phyloP scores from a whole-genome alignment of 75 land plant genomes.

The Selaginella moellendorffii region DNA sequence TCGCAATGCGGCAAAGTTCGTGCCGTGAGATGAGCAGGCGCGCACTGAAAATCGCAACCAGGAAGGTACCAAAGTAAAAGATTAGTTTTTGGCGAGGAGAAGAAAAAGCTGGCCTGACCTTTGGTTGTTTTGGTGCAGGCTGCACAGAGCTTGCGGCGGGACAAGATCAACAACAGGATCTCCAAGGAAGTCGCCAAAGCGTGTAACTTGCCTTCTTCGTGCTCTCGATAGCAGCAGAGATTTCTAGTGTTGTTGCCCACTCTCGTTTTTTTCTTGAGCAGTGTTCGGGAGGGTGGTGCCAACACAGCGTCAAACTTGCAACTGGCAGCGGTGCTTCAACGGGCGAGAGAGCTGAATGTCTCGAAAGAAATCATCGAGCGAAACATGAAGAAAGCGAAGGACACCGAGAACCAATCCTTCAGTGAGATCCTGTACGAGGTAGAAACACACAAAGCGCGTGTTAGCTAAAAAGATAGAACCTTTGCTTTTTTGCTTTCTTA shows the following conservation, averaged over 20 bases:
- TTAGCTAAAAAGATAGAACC: neutral
- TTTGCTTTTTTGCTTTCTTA: too few species aligned
- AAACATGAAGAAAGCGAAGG: constrained; percentile 83
- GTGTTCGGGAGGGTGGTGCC: constrained; percentile 80
- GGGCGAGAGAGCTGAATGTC: constrained; percentile 78
- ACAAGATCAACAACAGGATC: constrained; percentile 60
- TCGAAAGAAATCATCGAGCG: constrained; percentile 84
- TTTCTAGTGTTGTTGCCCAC: neutral
- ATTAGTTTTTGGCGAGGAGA: too few species aligned
- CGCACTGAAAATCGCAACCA: constrained; percentile 70
- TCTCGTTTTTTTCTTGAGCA: too few species aligned
- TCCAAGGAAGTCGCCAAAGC: constrained; percentile 86
- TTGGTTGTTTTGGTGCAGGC: constrained; percentile 76
- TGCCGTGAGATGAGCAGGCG: constrained; percentile 95
- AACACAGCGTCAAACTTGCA: constrained; percentile 64
- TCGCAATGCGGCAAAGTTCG: too few species aligned
- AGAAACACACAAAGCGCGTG: neutral
- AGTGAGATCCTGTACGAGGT: constrained; percentile 79
- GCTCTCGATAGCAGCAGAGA: neutral
- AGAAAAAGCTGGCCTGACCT: too few species aligned
- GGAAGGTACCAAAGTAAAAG: too few species aligned
- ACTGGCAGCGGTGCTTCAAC: constrained; percentile 62
- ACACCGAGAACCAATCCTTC: constrained; percentile 75
- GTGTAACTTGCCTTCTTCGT: too few species aligned
- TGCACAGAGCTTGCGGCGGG: constrained; percentile 69